Evolutionary conservation across 257 asterid species (phyloP).

Genomic region (Ocimum tenuiflorum): DNA sequence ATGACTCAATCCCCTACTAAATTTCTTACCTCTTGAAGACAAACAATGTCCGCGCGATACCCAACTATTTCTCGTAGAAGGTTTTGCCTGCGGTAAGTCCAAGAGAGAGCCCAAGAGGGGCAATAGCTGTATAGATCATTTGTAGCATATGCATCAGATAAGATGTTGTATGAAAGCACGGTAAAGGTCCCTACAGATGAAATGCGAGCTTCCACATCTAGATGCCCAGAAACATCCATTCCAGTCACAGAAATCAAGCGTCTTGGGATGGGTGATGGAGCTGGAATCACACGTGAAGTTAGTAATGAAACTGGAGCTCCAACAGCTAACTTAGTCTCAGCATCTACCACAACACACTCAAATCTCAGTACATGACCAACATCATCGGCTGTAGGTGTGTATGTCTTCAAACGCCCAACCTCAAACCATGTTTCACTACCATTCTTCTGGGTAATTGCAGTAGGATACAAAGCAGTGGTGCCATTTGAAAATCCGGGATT

Average conservation of each 20-base stretch:
- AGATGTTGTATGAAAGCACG: slow-evolving; percentile 89
- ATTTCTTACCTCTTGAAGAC: slow-evolving; percentile 86
- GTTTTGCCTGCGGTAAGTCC: slow-evolving; percentile 94
- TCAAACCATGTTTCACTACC: slow-evolving; percentile 95
- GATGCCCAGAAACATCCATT: slow-evolving; percentile 55
- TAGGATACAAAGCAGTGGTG: slow-evolving; percentile 57
- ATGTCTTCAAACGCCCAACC: slow-evolving; percentile 73
- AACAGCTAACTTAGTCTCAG: slow-evolving; percentile 53
- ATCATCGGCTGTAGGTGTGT: slow-evolving; percentile 91
- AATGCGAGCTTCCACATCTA: slow-evolving; percentile 51
- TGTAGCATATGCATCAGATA: slow-evolving; percentile 66
- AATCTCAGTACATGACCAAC: slow-evolving; percentile 80
- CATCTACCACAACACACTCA: slow-evolving; percentile 82
- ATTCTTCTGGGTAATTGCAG: slow-evolving; percentile 56
- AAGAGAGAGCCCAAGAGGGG: slow-evolving; percentile 97
- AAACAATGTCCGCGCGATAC: slow-evolving; percentile 82
- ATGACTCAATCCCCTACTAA: background rate
- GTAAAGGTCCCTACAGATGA: slow-evolving; percentile 73
- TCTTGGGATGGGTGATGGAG: slow-evolving; percentile 91
- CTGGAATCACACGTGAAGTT: slow-evolving; percentile 86
- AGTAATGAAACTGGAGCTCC: slow-evolving; percentile 56
- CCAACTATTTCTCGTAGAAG: slow-evolving; percentile 90
- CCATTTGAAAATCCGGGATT: slow-evolving; percentile 54
- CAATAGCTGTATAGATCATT: slow-evolving; percentile 76
- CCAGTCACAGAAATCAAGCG: slow-evolving; percentile 71